phyloP scores from a whole-genome alignment of 2,329 filamentous ascomycete genomes.

The Epichloe brachyelytri region DNA sequence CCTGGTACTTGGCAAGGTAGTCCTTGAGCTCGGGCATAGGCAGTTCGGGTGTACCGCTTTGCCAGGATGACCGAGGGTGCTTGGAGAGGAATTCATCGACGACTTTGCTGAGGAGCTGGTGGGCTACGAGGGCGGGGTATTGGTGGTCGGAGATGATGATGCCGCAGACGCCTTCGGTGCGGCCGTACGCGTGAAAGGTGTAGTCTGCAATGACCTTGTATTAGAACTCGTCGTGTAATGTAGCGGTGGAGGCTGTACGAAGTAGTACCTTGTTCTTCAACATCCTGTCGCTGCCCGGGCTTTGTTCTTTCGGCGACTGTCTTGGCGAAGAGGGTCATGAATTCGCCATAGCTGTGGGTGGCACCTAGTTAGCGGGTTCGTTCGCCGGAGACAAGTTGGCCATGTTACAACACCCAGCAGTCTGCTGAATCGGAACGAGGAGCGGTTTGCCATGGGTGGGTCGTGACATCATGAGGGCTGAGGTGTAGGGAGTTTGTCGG shows the following conservation, averaged over 20 bases:
- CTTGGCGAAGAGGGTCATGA: constrained; percentile 78
- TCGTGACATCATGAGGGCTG: neutral
- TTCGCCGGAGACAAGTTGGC: neutral
- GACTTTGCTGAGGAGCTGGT: constrained; percentile 75
- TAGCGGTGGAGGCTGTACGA: neutral
- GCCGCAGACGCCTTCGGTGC: constrained; percentile 60
- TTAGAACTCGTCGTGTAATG: neutral
- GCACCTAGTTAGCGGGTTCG: constrained; percentile 6
- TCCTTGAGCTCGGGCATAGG: constrained; percentile 64
- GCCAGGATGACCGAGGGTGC: constrained; percentile 59
- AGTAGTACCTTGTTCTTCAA: constrained; percentile 60
- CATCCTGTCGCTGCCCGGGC: constrained; percentile 71
- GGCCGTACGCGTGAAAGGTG: constrained; percentile 67
- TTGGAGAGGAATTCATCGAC: constrained; percentile 75
- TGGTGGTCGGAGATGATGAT: constrained; percentile 67
- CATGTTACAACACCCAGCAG: neutral
- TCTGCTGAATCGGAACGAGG: neutral
- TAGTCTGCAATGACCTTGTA: constrained; percentile 33
- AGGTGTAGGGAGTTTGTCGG: neutral
- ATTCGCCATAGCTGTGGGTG: constrained; percentile 33
- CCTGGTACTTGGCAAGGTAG: constrained; percentile 64
- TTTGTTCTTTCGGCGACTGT: constrained; percentile 77
- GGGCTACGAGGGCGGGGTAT: constrained; percentile 67
- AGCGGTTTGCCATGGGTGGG: neutral
- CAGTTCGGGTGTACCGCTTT: constrained; percentile 38